phyloP scores from a whole-genome alignment of 2,329 filamentous ascomycete genomes.

The Aspergillus udagawae region DNA sequence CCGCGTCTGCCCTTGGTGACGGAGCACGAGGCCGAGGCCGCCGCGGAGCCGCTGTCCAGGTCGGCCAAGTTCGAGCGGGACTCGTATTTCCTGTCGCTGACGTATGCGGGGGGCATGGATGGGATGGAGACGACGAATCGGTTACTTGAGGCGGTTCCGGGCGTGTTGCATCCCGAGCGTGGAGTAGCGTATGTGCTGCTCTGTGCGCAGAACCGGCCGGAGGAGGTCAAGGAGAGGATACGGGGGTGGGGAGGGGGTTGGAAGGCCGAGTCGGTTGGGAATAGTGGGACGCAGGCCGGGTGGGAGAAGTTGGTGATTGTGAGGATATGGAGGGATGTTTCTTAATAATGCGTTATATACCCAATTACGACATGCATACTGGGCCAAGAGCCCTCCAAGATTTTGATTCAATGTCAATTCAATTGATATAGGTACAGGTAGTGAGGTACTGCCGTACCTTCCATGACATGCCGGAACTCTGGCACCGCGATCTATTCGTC shows the following conservation, averaged over 20 bases:
- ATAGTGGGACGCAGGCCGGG: conserved; percentile 80
- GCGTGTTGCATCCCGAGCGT: conserved; percentile 55
- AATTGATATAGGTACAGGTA: neutral
- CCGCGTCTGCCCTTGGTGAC: conserved; percentile 49
- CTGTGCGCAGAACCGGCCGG: conserved; percentile 85
- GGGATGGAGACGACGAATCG: conserved; percentile 93
- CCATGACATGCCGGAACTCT: neutral
- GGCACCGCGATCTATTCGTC: too few relatives aligned
- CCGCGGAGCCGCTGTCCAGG: conserved; percentile 21
- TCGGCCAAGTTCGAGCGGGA: conserved; percentile 66
- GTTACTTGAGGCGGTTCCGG: conserved; percentile 66
- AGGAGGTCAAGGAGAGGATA: conserved; percentile 64
- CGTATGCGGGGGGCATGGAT: conserved; percentile 82
- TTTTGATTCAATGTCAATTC: neutral
- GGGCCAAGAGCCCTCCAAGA: neutral
- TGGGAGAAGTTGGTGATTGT: conserved; percentile 94
- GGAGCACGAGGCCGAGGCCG: conserved; percentile 23
- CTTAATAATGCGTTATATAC: neutral
- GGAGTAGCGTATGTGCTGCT: conserved; percentile 88
- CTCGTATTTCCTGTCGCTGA: conserved; percentile 75
- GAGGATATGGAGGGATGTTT: conserved; percentile 65
- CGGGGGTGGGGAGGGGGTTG: conserved; percentile 58
- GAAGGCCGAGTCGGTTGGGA: conserved; percentile 72
- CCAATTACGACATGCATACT: neutral
- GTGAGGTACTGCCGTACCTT: neutral